Percentiles rank a stretch among this genome's conserved stretches.
Evolutionary conservation across 371 early-diverging fungal genomes (phyloP).

Genomic region (Mortierella sp.): DNA sequence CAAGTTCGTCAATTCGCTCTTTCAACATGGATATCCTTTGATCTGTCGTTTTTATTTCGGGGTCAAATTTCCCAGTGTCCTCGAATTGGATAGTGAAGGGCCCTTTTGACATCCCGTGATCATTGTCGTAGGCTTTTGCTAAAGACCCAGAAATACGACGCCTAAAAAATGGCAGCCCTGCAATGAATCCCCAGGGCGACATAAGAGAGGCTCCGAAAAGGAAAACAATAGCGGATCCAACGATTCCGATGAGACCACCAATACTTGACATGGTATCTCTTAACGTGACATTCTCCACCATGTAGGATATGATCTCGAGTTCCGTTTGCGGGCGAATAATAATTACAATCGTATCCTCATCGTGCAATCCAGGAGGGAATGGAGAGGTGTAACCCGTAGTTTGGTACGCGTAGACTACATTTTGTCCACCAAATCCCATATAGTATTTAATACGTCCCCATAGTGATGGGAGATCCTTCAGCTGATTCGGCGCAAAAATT

Average conservation of each 20-base stretch:
- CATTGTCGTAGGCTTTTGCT: conserved; percentile 24
- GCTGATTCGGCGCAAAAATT: not conserved
- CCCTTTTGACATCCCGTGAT: conserved; percentile 25
- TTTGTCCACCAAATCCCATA: conserved; percentile 8
- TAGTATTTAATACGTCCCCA: conserved; percentile 7
- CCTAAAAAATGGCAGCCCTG: conserved; percentile 30
- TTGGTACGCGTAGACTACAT: conserved; percentile 7
- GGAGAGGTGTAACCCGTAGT: conserved; percentile 11
- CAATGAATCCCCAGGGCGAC: conserved; percentile 38
- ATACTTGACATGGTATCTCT: conserved; percentile 34
- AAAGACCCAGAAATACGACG: conserved; percentile 25
- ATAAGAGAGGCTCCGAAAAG: conserved; percentile 28
- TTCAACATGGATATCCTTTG: conserved; percentile 20
- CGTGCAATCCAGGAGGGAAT: conserved; percentile 4
- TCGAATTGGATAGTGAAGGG: conserved; percentile 34
- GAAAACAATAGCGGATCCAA: conserved; percentile 25
- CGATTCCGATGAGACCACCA: conserved; percentile 37
- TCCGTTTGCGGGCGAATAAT: conserved; percentile 25
- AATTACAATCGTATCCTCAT: conserved; percentile 20
- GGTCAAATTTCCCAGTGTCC: conserved; percentile 30
- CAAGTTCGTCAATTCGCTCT: conserved; percentile 47
- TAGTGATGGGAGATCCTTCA: not conserved
- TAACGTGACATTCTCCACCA: conserved; percentile 27
- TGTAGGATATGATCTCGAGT: not conserved
- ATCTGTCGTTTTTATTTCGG: not conserved